phyloP scores from a whole-genome alignment of 148 eudicot species.

The Euryodendron excelsum region DNA sequence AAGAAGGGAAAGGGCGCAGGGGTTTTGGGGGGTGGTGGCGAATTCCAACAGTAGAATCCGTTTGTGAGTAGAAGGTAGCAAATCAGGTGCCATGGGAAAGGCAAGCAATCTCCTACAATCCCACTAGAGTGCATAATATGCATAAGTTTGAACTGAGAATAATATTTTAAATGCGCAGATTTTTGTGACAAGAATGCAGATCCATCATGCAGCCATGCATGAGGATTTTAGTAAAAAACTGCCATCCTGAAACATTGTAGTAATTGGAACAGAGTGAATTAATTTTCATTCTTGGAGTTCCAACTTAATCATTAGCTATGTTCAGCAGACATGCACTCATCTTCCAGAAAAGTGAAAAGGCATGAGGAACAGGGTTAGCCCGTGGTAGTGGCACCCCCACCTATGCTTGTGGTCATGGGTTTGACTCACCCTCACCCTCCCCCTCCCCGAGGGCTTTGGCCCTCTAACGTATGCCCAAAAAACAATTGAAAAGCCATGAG shows the following conservation, averaged over 20 bases:
- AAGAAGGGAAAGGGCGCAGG: no score
- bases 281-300: background rate
- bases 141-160: no score
- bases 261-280: background rate
- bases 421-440: no score
- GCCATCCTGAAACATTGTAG: background rate
- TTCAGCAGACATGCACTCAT: no score
- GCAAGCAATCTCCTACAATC: background rate
- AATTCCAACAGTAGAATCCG: background rate
- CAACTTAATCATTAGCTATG: background rate
- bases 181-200: background rate
- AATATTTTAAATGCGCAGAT: background rate
- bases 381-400: no score
- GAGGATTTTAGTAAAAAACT: slow-evolving; percentile 9
- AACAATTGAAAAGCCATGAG: background rate
- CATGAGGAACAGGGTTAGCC: no score
- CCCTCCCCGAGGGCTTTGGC: no score
- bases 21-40: no score
- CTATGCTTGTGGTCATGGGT: no score
- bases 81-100: background rate
- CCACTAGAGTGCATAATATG: background rate
- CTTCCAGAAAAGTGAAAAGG: background rate
- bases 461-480: no score
- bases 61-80: background rate
- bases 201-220: background rate